Evolutionary conservation across 257 asterid genomes (phyloP), one percentile per base, ranked within the genome.

Genomic region (Ehretia macrophylla): DNA sequence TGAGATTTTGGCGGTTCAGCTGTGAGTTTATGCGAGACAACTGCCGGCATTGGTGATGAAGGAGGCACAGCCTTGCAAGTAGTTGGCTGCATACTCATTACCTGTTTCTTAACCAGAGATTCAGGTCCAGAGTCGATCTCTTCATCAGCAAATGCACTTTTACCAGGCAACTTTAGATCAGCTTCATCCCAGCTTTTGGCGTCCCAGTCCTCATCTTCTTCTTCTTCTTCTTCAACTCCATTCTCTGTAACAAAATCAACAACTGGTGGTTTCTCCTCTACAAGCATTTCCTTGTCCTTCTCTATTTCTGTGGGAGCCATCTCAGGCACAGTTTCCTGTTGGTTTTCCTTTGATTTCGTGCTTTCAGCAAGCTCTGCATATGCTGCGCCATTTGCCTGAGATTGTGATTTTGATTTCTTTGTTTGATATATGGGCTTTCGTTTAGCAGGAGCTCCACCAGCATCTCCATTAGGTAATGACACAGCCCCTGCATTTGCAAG

Each of bases 171-270:
- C 62, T 84, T 93, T 58, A 93, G 72, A 78, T 93, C 96, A 50
- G 93, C 95, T 35, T 79, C 80, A 69, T 93, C 97, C 99, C 99
- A 93, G 72, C 96, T 86, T 81, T 81, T 93, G 45, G 90, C 94
- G 84, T 93, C 97, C 99, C 99, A 93, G 55, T 86, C 97, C 56
- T 81, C 95, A 47, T 86, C 90, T 49, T 90, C 95, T 8, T 82
- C 88, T 0, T 74, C 78, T 1, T 71, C 92, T 17, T 75, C 79
- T 32, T 74, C 88, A 59, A 79, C 76, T 74, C 75, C 88, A 72
- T 76, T 82, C 73, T 82, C 94, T 62, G 72, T 83, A 65, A 63
- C 35, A 27, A 27, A 70, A 67, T 71, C 65, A 71, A 23, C 72
- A 55, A 70, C 86, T 58, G 55, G 60, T 59, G 74, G 73, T 59